A percentile compares a stretch with the other conserved stretches of the same genome.
Evolutionary conservation across 306 rosid species (phyloP).

Genomic region (Spatholobus suberectus): DNA sequence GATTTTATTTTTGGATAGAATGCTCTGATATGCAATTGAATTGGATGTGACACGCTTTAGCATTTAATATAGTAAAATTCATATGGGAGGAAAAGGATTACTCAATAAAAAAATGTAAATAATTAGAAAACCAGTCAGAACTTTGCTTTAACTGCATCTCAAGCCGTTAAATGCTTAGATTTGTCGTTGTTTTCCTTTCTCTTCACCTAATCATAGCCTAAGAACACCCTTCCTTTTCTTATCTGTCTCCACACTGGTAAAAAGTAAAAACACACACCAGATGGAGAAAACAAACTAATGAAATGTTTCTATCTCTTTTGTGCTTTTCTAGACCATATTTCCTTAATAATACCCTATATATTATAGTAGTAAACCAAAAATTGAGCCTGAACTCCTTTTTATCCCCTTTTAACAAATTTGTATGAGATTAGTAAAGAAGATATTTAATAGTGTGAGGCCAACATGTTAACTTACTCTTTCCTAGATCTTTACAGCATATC

Average conservation of each 20-base stretch:
- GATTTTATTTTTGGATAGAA: constrained; percentile 2
- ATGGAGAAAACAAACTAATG: neutral
- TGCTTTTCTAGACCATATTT: neutral
- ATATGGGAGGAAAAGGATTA: constrained; percentile 16
- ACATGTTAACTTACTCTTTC: constrained; percentile 38
- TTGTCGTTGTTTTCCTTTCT: constrained; percentile 13
- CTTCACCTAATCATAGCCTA: constrained; percentile 25
- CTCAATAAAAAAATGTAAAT: neutral
- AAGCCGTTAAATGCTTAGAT: constrained; percentile 28
- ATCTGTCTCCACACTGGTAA: neutral
- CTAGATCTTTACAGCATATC: constrained; percentile 43
- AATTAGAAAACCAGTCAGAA: neutral
- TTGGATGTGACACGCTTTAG: constrained; percentile 24
- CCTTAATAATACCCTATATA: neutral
- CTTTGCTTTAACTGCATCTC: constrained; percentile 25
- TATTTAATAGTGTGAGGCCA: constrained; percentile 32
- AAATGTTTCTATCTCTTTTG: neutral
- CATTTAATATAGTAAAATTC: constrained; percentile 3
- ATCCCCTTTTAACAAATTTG: constrained; percentile 30
- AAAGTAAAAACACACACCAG: neutral
- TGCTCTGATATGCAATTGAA: neutral
- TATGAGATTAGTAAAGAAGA: constrained; percentile 17
- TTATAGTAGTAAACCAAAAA: constrained; percentile 30
- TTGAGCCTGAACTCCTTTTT: neutral
- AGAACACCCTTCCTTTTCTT: constrained; percentile 17